Evolutionary conservation across 805 yeast genomes (phyloP).

Genomic region (Pichia sporocuriosa): DNA sequence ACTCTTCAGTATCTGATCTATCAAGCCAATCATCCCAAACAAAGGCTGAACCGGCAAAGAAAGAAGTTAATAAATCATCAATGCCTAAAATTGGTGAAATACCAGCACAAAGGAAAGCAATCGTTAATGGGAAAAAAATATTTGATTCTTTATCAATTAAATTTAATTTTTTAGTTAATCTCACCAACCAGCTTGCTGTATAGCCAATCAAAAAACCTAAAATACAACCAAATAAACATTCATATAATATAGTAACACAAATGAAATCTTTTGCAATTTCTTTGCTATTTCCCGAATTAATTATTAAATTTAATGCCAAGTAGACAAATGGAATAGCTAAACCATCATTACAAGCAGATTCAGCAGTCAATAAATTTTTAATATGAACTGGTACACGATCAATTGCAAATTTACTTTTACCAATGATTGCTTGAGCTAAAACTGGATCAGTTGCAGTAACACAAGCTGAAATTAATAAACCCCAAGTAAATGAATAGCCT

Average conservation of each 20-base stretch:
- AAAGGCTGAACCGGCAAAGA: conserved; percentile 63
- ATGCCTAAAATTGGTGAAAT: conserved; percentile 58
- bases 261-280: conserved; percentile 57
- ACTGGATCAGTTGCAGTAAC: conserved; percentile 75
- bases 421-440: conserved; percentile 62
- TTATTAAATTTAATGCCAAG: conserved; percentile 46
- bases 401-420: conserved; percentile 57
- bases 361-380: conserved; percentile 56
- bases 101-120: conserved; percentile 50
- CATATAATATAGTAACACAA: conserved; percentile 49
- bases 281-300: conserved; percentile 40
- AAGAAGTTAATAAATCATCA: conserved; percentile 66
- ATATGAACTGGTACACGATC: conserved; percentile 53
- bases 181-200: conserved; percentile 39
- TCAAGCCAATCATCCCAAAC: conserved; percentile 61
- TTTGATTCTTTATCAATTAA: conserved; percentile 56
- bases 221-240: conserved; percentile 48
- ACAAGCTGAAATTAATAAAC: conserved; percentile 58
- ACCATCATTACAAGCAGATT: conserved; percentile 70
- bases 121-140: conserved; percentile 42
- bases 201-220: conserved; percentile 50
- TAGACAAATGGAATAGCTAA: conserved; percentile 62
- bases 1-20: conserved; percentile 44
- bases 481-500: conserved; percentile 44
- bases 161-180: conserved; percentile 40